Conservation (phyloP, 2,329 filamentous ascomycete genomes). For the Alternaria burnsii region DNA sequence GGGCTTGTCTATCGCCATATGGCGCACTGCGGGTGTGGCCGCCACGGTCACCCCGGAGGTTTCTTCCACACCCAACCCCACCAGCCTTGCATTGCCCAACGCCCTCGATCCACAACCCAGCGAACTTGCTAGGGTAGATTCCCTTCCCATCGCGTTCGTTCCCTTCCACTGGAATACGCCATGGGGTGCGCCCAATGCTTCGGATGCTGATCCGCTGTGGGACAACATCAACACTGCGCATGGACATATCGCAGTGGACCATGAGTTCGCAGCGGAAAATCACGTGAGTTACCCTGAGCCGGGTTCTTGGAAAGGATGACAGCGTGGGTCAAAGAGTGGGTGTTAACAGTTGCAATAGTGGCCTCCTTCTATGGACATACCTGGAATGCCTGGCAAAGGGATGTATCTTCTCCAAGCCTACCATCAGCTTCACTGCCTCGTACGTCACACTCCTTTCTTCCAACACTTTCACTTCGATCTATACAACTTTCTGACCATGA, state of each 20-base stretch:
- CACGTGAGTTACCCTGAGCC: slow-evolving; percentile 13
- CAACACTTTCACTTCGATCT: not conserved
- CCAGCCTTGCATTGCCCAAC: not conserved
- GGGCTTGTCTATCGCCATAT: slow-evolving; percentile 4
- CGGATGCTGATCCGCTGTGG: slow-evolving; percentile 33
- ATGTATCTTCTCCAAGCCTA: slow-evolving; percentile 29
- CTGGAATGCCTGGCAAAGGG: slow-evolving; percentile 14
- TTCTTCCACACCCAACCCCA: not conserved
- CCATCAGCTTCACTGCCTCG: slow-evolving; percentile 29
- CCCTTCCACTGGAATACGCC: slow-evolving; percentile 15
- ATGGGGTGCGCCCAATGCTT: slow-evolving; percentile 16
- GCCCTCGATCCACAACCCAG: not conserved
- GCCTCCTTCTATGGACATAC: slow-evolving; percentile 10
- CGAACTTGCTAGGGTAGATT: slow-evolving; percentile 8
- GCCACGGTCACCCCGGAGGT: not conserved
- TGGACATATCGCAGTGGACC: slow-evolving; percentile 39
- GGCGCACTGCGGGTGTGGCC: slow-evolving; percentile 2
- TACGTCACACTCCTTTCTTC: slow-evolving; percentile 10
- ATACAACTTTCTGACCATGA: not conserved
- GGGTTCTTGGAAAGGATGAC: not conserved
- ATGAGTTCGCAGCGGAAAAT: slow-evolving; percentile 27
- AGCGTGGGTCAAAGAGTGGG: not conserved
- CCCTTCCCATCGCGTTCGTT: slow-evolving; percentile 3
- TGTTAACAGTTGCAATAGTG: slow-evolving; percentile 2
- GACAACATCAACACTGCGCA: slow-evolving; percentile 35